These are phyloP conservation scores for Suillus tomentosus DNA, from an alignment of 768 basidiomycete species.

Conservation along the genomic window DNA sequence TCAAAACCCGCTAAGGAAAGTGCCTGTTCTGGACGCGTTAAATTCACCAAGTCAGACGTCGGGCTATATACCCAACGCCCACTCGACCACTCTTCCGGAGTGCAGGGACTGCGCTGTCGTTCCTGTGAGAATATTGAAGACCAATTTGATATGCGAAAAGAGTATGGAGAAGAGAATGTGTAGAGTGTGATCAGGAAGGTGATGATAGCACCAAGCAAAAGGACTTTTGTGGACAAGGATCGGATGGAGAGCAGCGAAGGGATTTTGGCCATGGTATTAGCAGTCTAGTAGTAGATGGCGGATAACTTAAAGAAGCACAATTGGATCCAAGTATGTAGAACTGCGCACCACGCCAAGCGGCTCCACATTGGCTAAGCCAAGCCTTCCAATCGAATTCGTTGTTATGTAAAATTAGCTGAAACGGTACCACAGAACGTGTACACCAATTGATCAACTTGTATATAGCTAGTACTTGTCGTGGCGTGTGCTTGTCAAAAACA, in stretches of 20 bases:
- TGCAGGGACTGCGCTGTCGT: constrained; percentile 33
- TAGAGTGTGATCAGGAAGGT: constrained; percentile 32
- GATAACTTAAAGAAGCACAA: neutral
- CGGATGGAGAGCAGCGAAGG: constrained; percentile 17
- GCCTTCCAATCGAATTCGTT: neutral
- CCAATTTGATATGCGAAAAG: constrained; percentile 22
- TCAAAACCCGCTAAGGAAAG: constrained; percentile 56
- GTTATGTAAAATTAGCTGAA: too few species aligned
- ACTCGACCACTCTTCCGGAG: constrained; percentile 36
- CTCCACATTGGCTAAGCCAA: neutral
- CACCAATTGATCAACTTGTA: too few species aligned
- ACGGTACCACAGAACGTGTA: too few species aligned
- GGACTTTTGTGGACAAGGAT: constrained; percentile 23
- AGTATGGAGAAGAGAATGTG: constrained; percentile 28
- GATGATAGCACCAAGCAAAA: constrained; percentile 29
- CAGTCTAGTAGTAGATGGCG: neutral
- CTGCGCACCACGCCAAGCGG: neutral
- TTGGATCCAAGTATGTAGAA: too few species aligned
- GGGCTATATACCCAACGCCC: constrained; percentile 46
- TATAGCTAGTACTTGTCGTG: too few species aligned
- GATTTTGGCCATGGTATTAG: constrained; percentile 13
- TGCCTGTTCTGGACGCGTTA: constrained; percentile 45
- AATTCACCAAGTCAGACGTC: constrained; percentile 34
- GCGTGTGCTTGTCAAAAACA: too few species aligned
- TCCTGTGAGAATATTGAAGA: constrained; percentile 25